These are phyloP conservation scores for Diaporthe amygdali DNA, from an alignment of 2,329 filamentous ascomycete species.

Conservation along the genomic window DNA sequence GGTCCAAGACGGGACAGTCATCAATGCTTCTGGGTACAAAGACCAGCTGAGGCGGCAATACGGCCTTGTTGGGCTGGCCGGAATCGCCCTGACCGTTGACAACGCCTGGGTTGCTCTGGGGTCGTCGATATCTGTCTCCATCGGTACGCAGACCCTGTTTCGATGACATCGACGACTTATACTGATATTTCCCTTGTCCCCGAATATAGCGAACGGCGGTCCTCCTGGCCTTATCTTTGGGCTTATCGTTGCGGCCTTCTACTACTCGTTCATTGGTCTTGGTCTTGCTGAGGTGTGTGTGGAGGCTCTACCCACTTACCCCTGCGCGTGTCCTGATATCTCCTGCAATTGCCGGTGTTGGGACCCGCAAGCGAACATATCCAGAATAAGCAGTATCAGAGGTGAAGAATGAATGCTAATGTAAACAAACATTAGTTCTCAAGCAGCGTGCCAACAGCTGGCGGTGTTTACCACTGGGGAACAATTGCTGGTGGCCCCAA, in stretches of 20 bases:
- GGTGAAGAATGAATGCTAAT: constrained; percentile 31
- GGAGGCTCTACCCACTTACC: not conserved
- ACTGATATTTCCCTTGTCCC: constrained; percentile 10
- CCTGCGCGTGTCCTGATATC: constrained; percentile 7
- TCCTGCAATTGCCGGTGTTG: not conserved
- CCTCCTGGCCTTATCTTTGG: constrained; percentile 48
- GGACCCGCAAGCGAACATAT: not conserved
- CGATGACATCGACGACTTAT: not conserved
- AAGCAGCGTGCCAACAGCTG: constrained; percentile 64
- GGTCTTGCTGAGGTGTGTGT: constrained; percentile 44
- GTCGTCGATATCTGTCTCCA: constrained; percentile 61
- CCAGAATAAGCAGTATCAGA: no score
- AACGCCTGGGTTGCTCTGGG: constrained; percentile 70
- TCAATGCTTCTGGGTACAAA: constrained; percentile 69
- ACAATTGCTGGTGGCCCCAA: constrained; percentile 60
- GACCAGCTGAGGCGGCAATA: constrained; percentile 70
- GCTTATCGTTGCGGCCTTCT: constrained; percentile 47
- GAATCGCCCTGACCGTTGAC: constrained; percentile 65
- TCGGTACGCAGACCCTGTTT: constrained; percentile 37
- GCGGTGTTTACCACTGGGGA: constrained; percentile 67
- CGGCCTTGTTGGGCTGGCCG: constrained; percentile 62
- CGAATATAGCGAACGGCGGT: constrained; percentile 43
- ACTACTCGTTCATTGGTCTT: constrained; percentile 48
- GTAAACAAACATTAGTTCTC: constrained; percentile 53
- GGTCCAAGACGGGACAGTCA: constrained; percentile 44